Evolutionary conservation across 2,329 filamentous ascomycete genomes (phyloP).

Genomic region (Aspergillus intermedius): DNA sequence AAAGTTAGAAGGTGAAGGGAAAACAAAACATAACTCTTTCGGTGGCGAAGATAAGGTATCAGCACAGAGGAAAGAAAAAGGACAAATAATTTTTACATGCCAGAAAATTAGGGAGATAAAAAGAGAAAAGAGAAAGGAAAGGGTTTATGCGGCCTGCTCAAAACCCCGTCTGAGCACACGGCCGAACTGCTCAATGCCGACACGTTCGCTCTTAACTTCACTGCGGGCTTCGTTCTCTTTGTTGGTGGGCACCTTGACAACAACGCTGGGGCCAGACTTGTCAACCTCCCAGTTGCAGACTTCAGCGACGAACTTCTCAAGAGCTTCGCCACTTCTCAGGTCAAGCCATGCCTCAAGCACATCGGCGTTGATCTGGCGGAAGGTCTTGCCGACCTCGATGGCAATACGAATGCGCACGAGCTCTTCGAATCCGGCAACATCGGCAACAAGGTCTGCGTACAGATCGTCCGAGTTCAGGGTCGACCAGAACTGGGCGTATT

Average conservation of each 20-base stretch:
- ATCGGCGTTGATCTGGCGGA: conserved; percentile 62
- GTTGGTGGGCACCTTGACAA: conserved; percentile 77
- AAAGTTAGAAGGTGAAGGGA: background rate
- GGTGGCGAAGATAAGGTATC: conserved; percentile 4
- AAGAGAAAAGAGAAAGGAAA: conserved; percentile 9
- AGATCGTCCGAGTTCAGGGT: conserved; percentile 89
- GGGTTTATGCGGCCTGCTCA: conserved; percentile 63
- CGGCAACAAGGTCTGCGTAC: conserved; percentile 90
- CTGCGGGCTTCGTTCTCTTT: conserved; percentile 97
- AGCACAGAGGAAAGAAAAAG: conserved; percentile 8
- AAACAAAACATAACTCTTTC: conserved; percentile 2
- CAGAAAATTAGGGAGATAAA: conserved; percentile 1
- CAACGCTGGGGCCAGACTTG: conserved; percentile 31
- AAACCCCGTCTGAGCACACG: conserved; percentile 75
- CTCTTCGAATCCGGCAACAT: conserved; percentile 93
- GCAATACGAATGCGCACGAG: conserved; percentile 85
- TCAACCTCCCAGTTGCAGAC: conserved; percentile 83
- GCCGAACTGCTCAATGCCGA: conserved; percentile 50
- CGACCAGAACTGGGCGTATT: conserved; percentile 89
- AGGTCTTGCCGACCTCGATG: conserved; percentile 73
- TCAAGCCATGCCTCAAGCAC: conserved; percentile 72
- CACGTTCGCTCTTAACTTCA: conserved; percentile 89
- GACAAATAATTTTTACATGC: background rate
- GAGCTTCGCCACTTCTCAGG: conserved; percentile 56
- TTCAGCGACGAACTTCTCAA: conserved; percentile 73